Percentiles rank a stretch among this genome's conserved stretches.
phyloP scores from a whole-genome alignment of 2,329 filamentous ascomycete species.

The Aspergillus cejpii region DNA sequence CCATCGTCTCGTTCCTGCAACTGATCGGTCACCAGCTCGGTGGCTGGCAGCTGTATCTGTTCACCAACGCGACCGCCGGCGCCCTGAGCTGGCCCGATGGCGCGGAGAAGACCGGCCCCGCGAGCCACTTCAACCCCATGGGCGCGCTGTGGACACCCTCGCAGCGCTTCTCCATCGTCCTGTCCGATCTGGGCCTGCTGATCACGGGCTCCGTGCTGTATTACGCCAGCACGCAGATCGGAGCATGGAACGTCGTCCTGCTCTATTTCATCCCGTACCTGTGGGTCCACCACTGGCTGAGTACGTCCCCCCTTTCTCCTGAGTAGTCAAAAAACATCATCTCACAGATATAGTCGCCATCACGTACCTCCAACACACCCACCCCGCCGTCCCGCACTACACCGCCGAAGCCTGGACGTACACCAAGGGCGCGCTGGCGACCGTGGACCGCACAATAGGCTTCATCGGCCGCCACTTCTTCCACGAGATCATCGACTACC shows the following conservation, averaged over 20 bases:
- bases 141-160: conserved; percentile 55
- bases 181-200: conserved; percentile 56
- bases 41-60: conserved; percentile 59
- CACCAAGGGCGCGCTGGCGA: conserved; percentile 55
- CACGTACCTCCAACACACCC: conserved; percentile 68
- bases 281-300: conserved; percentile 66
- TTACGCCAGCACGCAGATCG: conserved; percentile 48
- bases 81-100: conserved; percentile 39
- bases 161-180: conserved; percentile 51
- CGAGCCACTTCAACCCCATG: conserved; percentile 55
- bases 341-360: conserved; percentile 52
- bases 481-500: conserved; percentile 59
- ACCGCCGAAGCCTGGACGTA: conserved; percentile 55
- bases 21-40: conserved; percentile 58
- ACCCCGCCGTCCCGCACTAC: conserved; percentile 53
- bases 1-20: conserved; percentile 49
- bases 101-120: conserved; percentile 17
- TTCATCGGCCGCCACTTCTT: conserved; percentile 60
- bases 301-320: conserved; percentile 35
- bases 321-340: not conserved
- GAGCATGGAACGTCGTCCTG: conserved; percentile 51
- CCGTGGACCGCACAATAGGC: conserved; percentile 59
- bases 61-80: conserved; percentile 53
- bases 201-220: conserved; percentile 49
- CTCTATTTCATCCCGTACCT: conserved; percentile 60